phyloP scores from a whole-genome alignment of 257 asterid genomes.

The Solanum bulbocastanum region DNA sequence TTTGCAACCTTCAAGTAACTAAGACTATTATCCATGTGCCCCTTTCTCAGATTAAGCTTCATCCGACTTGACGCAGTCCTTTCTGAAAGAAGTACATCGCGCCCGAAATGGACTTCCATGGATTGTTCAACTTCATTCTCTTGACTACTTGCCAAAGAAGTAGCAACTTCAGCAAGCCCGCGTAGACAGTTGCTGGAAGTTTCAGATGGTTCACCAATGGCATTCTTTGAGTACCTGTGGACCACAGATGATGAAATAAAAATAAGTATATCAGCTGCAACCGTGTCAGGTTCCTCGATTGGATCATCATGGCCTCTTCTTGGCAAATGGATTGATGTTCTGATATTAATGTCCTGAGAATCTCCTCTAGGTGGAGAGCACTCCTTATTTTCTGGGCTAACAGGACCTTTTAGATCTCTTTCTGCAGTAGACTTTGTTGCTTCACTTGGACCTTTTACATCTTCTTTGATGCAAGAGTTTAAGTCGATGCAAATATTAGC shows the following conservation, averaged over 20 bases:
- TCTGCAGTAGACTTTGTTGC: conserved; percentile 1
- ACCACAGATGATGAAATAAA: conserved; percentile 19
- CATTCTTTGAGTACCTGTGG: not conserved
- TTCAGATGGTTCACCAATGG: not conserved
- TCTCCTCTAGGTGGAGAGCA: conserved; percentile 48
- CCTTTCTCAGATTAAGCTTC: conserved; percentile 1
- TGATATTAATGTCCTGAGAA: conserved; percentile 24
- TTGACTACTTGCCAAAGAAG: conserved; percentile 17
- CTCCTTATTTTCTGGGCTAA: conserved; percentile 56
- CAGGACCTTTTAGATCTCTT: conserved; percentile 34
- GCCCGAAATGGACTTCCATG: conserved; percentile 7
- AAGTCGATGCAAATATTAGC: conserved; percentile 18
- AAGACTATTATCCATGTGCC: not conserved
- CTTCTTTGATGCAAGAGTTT: conserved; percentile 10
- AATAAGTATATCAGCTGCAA: conserved; percentile 51
- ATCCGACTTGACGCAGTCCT: not conserved
- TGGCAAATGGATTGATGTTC: conserved; percentile 4
- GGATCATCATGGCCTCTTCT: not conserved
- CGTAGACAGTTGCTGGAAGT: conserved; percentile 13
- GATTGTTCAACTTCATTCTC: conserved; percentile 6
- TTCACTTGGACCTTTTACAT: not conserved
- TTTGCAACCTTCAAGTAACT: not conserved
- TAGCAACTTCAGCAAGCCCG: conserved; percentile 58
- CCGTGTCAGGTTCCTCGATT: conserved; percentile 11
- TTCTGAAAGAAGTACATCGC: not conserved